A percentile compares a stretch with the other conserved stretches of the same genome.
phyloP scores from a whole-genome alignment of 2,329 filamentous ascomycete species.

The Stylonectria norvegica region DNA sequence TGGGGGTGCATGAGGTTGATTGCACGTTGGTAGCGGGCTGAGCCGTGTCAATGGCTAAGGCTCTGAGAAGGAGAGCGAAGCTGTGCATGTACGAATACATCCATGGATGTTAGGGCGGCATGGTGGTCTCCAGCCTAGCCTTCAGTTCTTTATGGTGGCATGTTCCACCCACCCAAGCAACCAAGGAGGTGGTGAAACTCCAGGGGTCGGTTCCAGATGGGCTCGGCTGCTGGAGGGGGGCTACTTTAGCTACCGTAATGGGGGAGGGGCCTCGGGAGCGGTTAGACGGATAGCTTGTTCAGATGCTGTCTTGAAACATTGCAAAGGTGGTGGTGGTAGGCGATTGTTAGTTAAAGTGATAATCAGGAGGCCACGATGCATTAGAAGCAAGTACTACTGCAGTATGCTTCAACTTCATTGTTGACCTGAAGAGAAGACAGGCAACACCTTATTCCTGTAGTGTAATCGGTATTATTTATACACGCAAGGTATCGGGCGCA shows the following conservation, averaged over 20 bases:
- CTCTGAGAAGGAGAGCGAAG: neutral
- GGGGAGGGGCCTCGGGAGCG: neutral
- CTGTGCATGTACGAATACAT: neutral
- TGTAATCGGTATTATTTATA: neutral
- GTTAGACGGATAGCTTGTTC: neutral
- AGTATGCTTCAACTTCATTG: no score
- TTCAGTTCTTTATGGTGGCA: neutral
- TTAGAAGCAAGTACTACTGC: neutral
- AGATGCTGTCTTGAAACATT: neutral
- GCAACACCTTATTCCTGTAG: no score
- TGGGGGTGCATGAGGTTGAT: neutral
- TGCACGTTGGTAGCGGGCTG: no score
- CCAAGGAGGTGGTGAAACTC: neutral
- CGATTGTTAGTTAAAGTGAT: no score
- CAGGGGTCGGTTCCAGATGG: neutral
- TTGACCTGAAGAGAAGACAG: no score
- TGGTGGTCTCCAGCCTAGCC: neutral
- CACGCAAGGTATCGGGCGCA: neutral
- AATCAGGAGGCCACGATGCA: no score
- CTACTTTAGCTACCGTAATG: no score
- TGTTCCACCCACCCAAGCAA: neutral
- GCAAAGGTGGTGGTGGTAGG: neutral
- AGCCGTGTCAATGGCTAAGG: no score
- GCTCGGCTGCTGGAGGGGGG: no score
- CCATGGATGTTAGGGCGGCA: neutral